These are phyloP conservation scores for Friedmanniomyces simplex DNA, from an alignment of 495 filamentous ascomycete species.

Conservation along the genomic window DNA sequence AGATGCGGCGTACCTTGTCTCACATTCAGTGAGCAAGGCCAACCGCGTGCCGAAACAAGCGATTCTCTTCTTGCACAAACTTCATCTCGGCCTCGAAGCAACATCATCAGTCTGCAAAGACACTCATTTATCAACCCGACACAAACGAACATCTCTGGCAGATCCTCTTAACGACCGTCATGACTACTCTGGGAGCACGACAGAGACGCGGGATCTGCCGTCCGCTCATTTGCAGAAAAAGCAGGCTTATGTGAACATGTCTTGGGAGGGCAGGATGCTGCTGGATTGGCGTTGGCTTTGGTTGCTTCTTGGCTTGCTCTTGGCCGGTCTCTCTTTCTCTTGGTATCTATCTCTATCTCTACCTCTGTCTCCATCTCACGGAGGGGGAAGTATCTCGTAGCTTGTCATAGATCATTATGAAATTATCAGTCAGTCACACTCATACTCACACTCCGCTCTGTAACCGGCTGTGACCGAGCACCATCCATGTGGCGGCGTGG, in stretches of 20 bases:
- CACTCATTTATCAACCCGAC: background rate
- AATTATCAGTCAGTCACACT: background rate
- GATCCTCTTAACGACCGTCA: constrained; percentile 15
- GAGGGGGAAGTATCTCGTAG: background rate
- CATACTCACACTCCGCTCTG: no score
- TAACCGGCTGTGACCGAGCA: no score
- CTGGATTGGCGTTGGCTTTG: background rate
- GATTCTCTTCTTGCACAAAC: constrained; percentile 2
- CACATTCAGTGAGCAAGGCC: no score
- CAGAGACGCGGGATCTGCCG: constrained; percentile 5
- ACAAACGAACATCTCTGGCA: constrained; percentile 10
- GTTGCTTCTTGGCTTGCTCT: background rate
- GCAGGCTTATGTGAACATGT: background rate
- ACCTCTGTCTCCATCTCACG: no score
- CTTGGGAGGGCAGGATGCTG: background rate
- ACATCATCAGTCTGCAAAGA: background rate
- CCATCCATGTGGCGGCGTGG: no score
- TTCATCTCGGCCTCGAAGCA: background rate
- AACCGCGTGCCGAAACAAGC: background rate
- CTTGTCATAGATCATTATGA: background rate
- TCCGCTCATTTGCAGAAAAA: constrained; percentile 11
- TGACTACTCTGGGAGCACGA: background rate
- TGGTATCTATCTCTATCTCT: no score
- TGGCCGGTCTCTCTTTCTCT: background rate
- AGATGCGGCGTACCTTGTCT: background rate